These are phyloP conservation scores for Pythium coloratum DNA, from an alignment of 352 stramenopile species.

Conservation along the genomic window DNA sequence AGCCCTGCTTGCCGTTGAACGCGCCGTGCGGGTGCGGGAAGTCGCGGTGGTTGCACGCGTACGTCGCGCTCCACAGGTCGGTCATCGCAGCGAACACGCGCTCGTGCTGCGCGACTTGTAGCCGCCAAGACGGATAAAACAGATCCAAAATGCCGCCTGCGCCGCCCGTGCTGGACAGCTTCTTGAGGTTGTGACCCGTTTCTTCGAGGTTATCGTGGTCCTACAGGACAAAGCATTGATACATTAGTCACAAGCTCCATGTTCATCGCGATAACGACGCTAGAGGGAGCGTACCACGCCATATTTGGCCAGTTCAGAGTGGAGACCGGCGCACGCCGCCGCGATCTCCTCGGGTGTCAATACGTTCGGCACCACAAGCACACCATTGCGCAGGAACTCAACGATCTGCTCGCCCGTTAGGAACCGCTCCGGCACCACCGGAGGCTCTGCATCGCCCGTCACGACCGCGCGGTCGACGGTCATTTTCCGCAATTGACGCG, in stretches of 20 bases:
- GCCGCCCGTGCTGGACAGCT: constrained; percentile 86
- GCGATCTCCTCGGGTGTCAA: constrained; percentile 59
- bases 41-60: constrained; percentile 26
- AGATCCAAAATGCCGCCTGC: constrained; percentile 87
- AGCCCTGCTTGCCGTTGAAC: constrained; percentile 69
- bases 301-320: constrained; percentile 66
- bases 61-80: constrained; percentile 80
- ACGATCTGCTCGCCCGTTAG: constrained; percentile 62
- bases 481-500: background rate
- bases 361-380: constrained; percentile 78
- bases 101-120: constrained; percentile 70
- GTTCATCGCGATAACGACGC: background rate
- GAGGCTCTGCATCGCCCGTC: constrained; percentile 16
- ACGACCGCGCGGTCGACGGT: background rate
- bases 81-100: constrained; percentile 80
- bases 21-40: constrained; percentile 65
- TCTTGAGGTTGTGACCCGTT: constrained; percentile 70
- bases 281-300: constrained; percentile 48
- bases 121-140: constrained; percentile 88
- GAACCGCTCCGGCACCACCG: constrained; percentile 27
- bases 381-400: constrained; percentile 59
- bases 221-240: constrained; percentile 22
- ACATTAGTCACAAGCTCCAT: background rate
- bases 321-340: constrained; percentile 51
- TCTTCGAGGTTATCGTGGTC: constrained; percentile 62